phyloP scores from a whole-genome alignment of 2,329 filamentous ascomycete species.

The Aspergillus clavatus region DNA sequence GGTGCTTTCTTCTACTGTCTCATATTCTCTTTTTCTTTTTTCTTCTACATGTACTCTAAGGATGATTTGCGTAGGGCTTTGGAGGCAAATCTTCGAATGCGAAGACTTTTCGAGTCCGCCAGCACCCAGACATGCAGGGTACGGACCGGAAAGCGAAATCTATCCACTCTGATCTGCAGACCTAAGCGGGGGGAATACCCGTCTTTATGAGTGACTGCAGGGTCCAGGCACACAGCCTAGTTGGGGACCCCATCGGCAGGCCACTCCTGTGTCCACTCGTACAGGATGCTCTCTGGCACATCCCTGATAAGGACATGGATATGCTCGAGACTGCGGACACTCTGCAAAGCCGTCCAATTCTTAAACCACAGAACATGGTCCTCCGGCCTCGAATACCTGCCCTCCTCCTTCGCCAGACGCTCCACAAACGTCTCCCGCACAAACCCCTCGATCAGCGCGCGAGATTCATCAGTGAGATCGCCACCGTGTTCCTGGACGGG shows the following conservation, averaged over 20 bases:
- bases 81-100: not conserved
- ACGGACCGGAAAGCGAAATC: too few relatives aligned
- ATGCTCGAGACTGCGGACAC: slow-evolving; percentile 55
- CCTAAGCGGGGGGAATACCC: too few relatives aligned
- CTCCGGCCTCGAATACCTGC: slow-evolving; percentile 25
- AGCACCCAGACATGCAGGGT: too few relatives aligned
- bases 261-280: slow-evolving; percentile 42
- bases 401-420: slow-evolving; percentile 35
- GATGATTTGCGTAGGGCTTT: not conserved
- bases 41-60: slow-evolving; percentile 5
- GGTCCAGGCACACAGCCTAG: not conserved
- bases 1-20: slow-evolving; percentile 4
- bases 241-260: not conserved
- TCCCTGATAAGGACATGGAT: slow-evolving; percentile 51
- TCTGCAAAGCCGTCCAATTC: slow-evolving; percentile 59
- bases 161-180: not conserved
- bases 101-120: too few relatives aligned
- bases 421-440: slow-evolving; percentile 47
- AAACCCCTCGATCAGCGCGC: slow-evolving; percentile 46
- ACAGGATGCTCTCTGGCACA: slow-evolving; percentile 42
- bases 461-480: slow-evolving; percentile 49
- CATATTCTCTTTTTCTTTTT: slow-evolving; percentile 5
- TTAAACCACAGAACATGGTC: slow-evolving; percentile 60
- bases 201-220: too few relatives aligned
- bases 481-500: slow-evolving; percentile 43